Evolutionary conservation across 2,329 filamentous ascomycete species (phyloP).

Genomic region (Verticillium longisporum): DNA sequence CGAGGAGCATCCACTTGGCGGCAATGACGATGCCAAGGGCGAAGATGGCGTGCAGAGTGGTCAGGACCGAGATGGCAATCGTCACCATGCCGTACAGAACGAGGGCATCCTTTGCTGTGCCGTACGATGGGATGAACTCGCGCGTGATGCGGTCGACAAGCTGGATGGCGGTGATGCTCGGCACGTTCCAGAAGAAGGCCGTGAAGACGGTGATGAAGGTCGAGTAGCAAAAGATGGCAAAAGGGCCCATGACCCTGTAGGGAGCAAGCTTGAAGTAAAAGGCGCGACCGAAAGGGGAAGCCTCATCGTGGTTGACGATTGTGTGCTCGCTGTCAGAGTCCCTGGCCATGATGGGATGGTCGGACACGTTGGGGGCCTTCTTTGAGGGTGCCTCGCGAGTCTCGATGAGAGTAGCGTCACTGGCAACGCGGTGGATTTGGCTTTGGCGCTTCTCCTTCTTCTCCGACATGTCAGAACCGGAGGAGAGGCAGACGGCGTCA

Average conservation of each 20-base stretch:
- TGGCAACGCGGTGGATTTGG: conserved; percentile 15
- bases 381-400: conserved; percentile 1
- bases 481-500: conserved; percentile 36
- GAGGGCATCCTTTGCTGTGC: conserved; percentile 22
- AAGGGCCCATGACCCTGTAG: conserved; percentile 41
- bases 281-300: conserved; percentile 46
- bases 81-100: conserved; percentile 33
- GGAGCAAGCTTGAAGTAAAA: conserved; percentile 44
- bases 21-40: conserved; percentile 35
- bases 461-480: conserved; percentile 3
- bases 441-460: conserved; percentile 5
- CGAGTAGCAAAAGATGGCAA: conserved; percentile 43
- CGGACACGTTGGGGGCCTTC: not conserved
- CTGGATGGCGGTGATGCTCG: conserved; percentile 40
- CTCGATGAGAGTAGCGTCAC: conserved; percentile 17
- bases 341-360: not conserved
- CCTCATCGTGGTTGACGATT: conserved; percentile 8
- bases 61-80: conserved; percentile 32
- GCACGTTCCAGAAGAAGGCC: conserved; percentile 43
- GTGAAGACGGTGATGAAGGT: conserved; percentile 36
- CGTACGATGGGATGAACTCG: conserved; percentile 13
- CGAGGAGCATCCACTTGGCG: conserved; percentile 45
- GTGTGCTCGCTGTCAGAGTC: not conserved
- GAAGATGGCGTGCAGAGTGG: conserved; percentile 32
- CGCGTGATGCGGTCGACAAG: conserved; percentile 28